Evolutionary conservation across 2,329 filamentous ascomycete species (phyloP), one percentile per base, ranked within the genome.

Genomic region (Cladosporium cucumerinum): DNA sequence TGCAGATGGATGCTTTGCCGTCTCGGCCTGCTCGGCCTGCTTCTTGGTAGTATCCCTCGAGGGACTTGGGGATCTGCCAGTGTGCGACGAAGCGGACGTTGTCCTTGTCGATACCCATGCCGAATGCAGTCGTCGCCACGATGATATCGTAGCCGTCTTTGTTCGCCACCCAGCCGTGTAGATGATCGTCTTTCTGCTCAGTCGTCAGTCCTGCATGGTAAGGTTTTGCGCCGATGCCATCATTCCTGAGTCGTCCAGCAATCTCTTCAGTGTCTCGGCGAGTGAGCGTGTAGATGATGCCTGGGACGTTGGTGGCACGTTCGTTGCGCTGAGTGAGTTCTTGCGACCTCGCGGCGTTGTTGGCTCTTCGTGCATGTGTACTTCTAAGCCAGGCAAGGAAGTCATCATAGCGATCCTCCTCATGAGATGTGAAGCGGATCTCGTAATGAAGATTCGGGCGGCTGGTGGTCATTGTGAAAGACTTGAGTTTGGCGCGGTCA

Each of bases 41-140:
- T 82, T 98, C 94, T 78, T 98, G 94, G 72, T 97, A 97, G 75
- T 95, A 97, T 1, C 93, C 92, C 76, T 98, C 94, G 75, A 98
- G 97, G 3, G 90, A 95, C 74, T 96, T 96, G 11, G 94, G 92
- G 11, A 97, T 84, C 66, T 92, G 90, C 93, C 94, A 98, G 78
- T 98, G 94, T 1, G 95, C 88, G 0, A 98, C 93, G 72, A 97
- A 97, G 2, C 94, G 90, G 12, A 98, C 94, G 71, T 96, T 90
- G 61, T 95, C 88, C 77, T 97, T 97, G 77, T 98, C 93, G 69
- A 98, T 97, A 28, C 94, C 94, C 94, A 98, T 98, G 2, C 94
- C 94, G 72, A 98, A 98, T 0, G 94, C 94, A 1, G 92, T 98
- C 0, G 94, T 98, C 1, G 94, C 94, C 30, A 97, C 93, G 66